Evolutionary conservation across 164 flowering plant species (phyloP).

Genomic region (Piper longum): DNA sequence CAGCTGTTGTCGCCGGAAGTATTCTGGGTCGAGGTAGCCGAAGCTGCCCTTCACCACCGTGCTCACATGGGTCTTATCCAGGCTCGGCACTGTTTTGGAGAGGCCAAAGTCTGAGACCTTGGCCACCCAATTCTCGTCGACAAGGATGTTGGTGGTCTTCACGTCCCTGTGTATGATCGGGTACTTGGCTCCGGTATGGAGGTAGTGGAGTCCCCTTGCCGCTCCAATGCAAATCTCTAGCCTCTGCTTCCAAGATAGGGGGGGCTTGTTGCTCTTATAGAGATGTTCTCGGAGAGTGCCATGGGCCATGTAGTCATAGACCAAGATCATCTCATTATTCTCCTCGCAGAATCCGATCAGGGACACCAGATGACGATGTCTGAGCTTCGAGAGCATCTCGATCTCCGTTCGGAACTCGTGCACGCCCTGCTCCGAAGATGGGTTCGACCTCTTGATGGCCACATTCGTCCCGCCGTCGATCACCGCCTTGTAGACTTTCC

Average conservation of each 20-base stretch:
- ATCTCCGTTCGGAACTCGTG: conserved; percentile 48
- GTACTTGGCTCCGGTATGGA: conserved; percentile 15
- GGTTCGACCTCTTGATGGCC: conserved; percentile 61
- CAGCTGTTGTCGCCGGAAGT: conserved; percentile 12
- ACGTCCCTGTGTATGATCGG: conserved; percentile 14
- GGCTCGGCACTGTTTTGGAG: conserved; percentile 11
- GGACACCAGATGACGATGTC: conserved; percentile 13
- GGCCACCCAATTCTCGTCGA: conserved; percentile 13
- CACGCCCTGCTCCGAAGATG: conserved; percentile 52
- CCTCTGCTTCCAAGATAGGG: conserved; percentile 15
- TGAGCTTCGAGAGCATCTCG: conserved; percentile 15
- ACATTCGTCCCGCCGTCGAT: conserved; percentile 41
- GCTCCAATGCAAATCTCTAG: conserved; percentile 14
- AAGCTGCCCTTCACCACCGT: conserved; percentile 17
- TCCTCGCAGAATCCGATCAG: conserved; percentile 14
- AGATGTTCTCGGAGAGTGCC: conserved; percentile 19
- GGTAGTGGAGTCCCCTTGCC: conserved; percentile 14
- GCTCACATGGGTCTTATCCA: conserved; percentile 12
- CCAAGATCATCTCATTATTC: conserved; percentile 17
- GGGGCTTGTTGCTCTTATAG: conserved; percentile 9
- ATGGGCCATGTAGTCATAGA: conserved; percentile 20
- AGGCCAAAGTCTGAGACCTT: conserved; percentile 15
- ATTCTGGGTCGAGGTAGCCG: conserved; percentile 14
- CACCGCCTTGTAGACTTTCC: conserved; percentile 48
- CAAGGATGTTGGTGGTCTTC: conserved; percentile 13